A percentile compares a stretch with the other conserved stretches of the same genome.
Conservation (phyloP, 352 stramenopile genomes). For the Pythium periplocum region DNA sequence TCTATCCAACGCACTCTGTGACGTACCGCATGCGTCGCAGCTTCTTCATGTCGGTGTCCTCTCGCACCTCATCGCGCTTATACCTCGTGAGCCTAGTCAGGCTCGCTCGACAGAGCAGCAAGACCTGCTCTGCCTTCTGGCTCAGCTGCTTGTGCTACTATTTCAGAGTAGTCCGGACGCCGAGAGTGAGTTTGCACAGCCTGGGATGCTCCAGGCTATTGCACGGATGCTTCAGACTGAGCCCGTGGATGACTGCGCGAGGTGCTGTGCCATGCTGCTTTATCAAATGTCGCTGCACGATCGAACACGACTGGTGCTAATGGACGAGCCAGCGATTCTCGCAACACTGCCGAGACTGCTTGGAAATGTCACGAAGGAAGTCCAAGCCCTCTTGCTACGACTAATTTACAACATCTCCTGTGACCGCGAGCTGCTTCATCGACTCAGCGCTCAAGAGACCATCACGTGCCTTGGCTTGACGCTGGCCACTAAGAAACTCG, state of each 20-base stretch:
- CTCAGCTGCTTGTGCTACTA: slow-evolving; percentile 26
- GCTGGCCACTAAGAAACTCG: slow-evolving; percentile 2
- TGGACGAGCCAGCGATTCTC: slow-evolving; percentile 17
- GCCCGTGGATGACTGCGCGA: slow-evolving; percentile 22
- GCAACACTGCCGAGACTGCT: slow-evolving; percentile 29
- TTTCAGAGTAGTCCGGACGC: slow-evolving; percentile 26
- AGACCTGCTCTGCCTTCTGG: slow-evolving; percentile 8
- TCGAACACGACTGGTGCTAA: slow-evolving; percentile 23
- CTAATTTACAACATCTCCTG: slow-evolving; percentile 62
- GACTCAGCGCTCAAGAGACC: slow-evolving; percentile 16
- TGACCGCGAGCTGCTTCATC: slow-evolving; percentile 25
- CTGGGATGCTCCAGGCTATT: slow-evolving; percentile 18
- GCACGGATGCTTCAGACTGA: slow-evolving; percentile 14
- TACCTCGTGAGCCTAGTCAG: slow-evolving; percentile 7
- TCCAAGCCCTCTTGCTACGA: slow-evolving; percentile 39
- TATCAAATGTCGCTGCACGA: slow-evolving; percentile 48
- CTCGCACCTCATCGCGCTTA: slow-evolving; percentile 21
- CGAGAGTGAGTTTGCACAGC: slow-evolving; percentile 27
- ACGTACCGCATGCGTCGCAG: slow-evolving; percentile 19
- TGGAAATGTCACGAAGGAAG: slow-evolving; percentile 22
- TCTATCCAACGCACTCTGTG: slow-evolving; percentile 46
- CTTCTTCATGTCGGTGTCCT: slow-evolving; percentile 23
- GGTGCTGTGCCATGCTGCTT: slow-evolving; percentile 50
- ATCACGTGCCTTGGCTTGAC: slow-evolving; percentile 17
- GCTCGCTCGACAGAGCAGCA: slow-evolving; percentile 2